These are phyloP conservation scores for Vicia faba DNA, from an alignment of 306 rosid genomes.

Conservation along the genomic window DNA sequence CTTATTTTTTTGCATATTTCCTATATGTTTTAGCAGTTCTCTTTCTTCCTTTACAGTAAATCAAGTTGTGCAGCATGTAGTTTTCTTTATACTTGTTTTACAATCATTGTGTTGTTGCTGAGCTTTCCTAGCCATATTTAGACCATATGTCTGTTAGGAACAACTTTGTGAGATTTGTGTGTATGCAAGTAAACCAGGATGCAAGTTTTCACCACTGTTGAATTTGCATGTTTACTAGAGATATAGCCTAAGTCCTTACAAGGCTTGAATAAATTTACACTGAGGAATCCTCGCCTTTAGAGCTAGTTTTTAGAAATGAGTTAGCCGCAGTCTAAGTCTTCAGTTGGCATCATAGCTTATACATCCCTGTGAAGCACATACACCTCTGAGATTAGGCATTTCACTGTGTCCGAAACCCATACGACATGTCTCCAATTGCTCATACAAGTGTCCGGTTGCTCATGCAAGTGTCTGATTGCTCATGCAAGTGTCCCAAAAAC, in stretches of 20 bases:
- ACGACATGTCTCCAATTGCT: too few species aligned
- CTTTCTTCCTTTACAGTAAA: too few species aligned
- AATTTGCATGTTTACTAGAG: background rate
- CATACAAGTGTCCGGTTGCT: too few species aligned
- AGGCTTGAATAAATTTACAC: background rate
- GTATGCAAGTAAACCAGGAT: constrained; percentile 11
- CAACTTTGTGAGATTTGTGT: constrained; percentile 14
- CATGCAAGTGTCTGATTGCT: too few species aligned
- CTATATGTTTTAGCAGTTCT: too few species aligned
- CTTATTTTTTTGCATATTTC: constrained; percentile 2
- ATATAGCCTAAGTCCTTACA: background rate
- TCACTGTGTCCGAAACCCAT: too few species aligned
- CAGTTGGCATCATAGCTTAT: background rate
- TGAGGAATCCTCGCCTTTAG: background rate
- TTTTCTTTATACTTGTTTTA: background rate
- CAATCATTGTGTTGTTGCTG: background rate
- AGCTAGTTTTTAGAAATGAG: background rate
- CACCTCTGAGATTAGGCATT: too few species aligned
- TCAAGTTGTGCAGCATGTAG: too few species aligned
- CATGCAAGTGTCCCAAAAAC: too few species aligned
- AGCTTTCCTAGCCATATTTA: background rate
- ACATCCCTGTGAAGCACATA: too few species aligned
- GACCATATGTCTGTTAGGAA: constrained; percentile 4
- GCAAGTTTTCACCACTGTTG: background rate
- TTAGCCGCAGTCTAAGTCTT: background rate